Conservation (phyloP, 2,329 filamentous ascomycete genomes). For the Aspergillus sp. region DNA sequence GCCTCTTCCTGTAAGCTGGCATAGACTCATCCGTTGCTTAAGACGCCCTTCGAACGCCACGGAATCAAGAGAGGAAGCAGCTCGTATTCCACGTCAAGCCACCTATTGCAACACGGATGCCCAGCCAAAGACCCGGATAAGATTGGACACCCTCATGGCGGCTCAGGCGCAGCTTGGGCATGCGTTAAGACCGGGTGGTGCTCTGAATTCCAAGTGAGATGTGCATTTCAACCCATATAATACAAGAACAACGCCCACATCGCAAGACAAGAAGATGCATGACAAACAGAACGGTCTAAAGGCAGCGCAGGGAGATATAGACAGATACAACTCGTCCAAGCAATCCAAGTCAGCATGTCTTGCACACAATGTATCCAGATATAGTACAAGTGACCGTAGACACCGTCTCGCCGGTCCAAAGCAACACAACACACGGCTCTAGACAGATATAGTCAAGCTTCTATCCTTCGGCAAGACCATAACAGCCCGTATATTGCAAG, state of each 20-base stretch:
- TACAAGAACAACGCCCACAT: conserved; percentile 22
- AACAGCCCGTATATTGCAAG: conserved; percentile 3
- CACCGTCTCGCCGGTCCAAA: conserved; percentile 3
- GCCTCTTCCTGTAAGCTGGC: no score
- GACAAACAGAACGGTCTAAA: conserved; percentile 7
- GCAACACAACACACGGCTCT: conserved; percentile 2
- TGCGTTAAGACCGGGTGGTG: not conserved
- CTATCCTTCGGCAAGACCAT: not conserved
- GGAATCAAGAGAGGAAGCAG: not conserved
- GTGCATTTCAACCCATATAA: conserved; percentile 13
- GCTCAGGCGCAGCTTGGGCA: not conserved
- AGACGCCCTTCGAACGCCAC: not conserved
- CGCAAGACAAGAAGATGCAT: conserved; percentile 7
- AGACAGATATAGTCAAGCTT: not conserved
- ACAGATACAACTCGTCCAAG: conserved; percentile 1
- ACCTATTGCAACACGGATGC: not conserved
- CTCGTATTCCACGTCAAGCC: not conserved
- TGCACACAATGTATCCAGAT: conserved; percentile 10
- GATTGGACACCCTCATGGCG: no score
- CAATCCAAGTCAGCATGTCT: conserved; percentile 5
- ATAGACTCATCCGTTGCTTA: no score
- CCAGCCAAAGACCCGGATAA: not conserved
- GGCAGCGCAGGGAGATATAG: conserved; percentile 6
- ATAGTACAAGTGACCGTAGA: conserved; percentile 18
- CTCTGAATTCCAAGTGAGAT: not conserved